phyloP scores from a whole-genome alignment of 345 rosid genomes.

The Eucalyptus curtisii region DNA sequence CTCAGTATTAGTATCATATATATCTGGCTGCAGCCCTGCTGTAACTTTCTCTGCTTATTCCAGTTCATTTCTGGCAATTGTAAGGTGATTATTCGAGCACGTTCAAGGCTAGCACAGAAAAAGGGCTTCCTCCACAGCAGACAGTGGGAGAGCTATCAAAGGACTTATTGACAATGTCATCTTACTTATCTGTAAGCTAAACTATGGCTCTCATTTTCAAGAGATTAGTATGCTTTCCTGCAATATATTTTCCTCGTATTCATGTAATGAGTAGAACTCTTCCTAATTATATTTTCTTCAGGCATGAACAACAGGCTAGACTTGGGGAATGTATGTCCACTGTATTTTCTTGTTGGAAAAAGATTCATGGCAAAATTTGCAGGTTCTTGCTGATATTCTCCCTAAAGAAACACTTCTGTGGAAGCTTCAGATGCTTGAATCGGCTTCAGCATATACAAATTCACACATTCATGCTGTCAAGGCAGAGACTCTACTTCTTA shows the following conservation, averaged over 20 bases:
- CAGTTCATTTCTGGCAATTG: background rate
- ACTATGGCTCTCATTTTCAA: background rate
- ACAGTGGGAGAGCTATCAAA: conserved; percentile 14
- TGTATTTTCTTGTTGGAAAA: background rate
- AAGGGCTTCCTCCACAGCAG: conserved; percentile 40
- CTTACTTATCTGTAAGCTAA: conserved; percentile 29
- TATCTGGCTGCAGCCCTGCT: background rate
- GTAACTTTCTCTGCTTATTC: background rate
- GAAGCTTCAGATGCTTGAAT: conserved; percentile 66
- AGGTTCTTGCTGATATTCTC: conserved; percentile 48
- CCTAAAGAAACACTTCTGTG: conserved; percentile 65
- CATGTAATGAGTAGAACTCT: background rate
- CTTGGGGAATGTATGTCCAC: background rate
- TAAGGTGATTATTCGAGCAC: conserved; percentile 39
- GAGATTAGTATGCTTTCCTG: background rate
- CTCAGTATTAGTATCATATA: background rate
- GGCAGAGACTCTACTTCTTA: conserved; percentile 54
- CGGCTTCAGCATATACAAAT: conserved; percentile 51
- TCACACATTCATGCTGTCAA: conserved; percentile 56
- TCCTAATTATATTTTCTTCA: background rate
- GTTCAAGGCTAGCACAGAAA: conserved; percentile 25
- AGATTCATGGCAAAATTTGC: conserved; percentile 9
- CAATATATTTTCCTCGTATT: background rate
- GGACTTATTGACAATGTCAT: conserved; percentile 30
- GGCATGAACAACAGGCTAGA: background rate